Evolutionary conservation across 1,284 basidiomycete genomes (phyloP).

Genomic region (Gomphus bonarii): DNA sequence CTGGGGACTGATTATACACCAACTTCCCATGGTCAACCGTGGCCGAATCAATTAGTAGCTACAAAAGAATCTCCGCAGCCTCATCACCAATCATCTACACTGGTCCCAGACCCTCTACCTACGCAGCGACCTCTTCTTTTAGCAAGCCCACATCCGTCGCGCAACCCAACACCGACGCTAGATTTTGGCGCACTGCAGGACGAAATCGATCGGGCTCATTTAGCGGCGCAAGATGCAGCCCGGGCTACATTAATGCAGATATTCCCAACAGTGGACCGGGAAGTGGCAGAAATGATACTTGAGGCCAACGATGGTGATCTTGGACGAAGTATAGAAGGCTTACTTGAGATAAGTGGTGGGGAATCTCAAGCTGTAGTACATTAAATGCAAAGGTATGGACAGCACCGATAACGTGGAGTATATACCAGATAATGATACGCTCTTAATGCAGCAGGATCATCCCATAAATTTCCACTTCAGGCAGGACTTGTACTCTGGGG

Average conservation of each 20-base stretch:
- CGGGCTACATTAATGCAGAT: constrained; percentile 74
- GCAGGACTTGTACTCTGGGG: background rate
- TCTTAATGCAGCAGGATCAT: background rate
- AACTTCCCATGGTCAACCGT: constrained; percentile 29
- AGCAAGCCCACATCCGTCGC: constrained; percentile 34
- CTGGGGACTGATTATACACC: constrained; percentile 35
- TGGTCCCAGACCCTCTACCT: constrained; percentile 20
- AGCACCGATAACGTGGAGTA: background rate
- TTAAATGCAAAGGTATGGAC: background rate
- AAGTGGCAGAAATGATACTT: constrained; percentile 79
- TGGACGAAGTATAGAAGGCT: constrained; percentile 78
- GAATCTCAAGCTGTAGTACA: background rate
- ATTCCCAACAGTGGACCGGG: constrained; percentile 72
- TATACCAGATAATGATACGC: background rate
- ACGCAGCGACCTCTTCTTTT: constrained; percentile 9
- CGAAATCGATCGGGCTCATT: constrained; percentile 72
- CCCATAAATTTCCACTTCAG: background rate
- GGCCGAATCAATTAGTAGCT: constrained; percentile 32
- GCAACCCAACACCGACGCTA: constrained; percentile 58
- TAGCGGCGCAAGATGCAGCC: constrained; percentile 53
- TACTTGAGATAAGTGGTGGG: constrained; percentile 67
- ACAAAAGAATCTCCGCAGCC: constrained; percentile 28
- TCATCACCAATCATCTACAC: constrained; percentile 17
- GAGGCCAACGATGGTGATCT: constrained; percentile 84
- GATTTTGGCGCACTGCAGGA: constrained; percentile 62